A percentile compares a stretch with the other conserved stretches of the same genome.
These are phyloP conservation scores for Termitomyces titanicus DNA, from an alignment of 768 basidiomycete genomes.

Conservation along the genomic window DNA sequence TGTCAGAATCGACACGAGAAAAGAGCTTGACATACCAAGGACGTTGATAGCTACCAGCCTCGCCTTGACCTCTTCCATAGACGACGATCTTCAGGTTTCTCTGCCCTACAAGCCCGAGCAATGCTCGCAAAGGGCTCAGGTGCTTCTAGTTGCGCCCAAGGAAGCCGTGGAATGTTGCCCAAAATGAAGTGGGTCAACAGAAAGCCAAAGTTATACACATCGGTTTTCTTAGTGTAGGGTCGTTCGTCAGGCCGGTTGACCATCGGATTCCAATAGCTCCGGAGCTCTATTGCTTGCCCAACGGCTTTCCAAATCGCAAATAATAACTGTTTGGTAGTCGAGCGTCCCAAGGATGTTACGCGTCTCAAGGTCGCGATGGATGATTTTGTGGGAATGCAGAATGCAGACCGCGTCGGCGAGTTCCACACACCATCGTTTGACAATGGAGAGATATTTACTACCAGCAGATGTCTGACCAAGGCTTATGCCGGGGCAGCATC, in stretches of 20 bases:
- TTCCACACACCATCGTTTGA: neutral
- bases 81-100: slow-evolving; percentile 1
- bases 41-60: neutral
- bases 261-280: neutral
- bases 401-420: slow-evolving; percentile 3
- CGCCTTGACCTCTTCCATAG: slow-evolving; percentile 1
- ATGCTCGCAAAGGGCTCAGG: slow-evolving; percentile 1
- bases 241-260: neutral
- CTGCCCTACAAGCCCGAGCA: neutral
- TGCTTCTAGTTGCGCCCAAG: neutral
- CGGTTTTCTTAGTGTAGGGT: slow-evolving; percentile 1
- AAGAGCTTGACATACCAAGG: neutral
- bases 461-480: neutral
- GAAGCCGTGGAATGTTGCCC: neutral
- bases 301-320: slow-evolving; percentile 3
- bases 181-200: neutral
- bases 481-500: neutral
- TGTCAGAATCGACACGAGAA: neutral
- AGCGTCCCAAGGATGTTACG: neutral
- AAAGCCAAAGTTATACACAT: slow-evolving; percentile 2
- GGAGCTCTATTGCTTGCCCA: neutral
- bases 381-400: slow-evolving; percentile 1
- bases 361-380: slow-evolving; percentile 1
- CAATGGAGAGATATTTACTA: neutral
- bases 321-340: neutral